Evolutionary conservation across 2,329 filamentous ascomycete genomes (phyloP).

Genomic region (Xylaria arbuscula): DNA sequence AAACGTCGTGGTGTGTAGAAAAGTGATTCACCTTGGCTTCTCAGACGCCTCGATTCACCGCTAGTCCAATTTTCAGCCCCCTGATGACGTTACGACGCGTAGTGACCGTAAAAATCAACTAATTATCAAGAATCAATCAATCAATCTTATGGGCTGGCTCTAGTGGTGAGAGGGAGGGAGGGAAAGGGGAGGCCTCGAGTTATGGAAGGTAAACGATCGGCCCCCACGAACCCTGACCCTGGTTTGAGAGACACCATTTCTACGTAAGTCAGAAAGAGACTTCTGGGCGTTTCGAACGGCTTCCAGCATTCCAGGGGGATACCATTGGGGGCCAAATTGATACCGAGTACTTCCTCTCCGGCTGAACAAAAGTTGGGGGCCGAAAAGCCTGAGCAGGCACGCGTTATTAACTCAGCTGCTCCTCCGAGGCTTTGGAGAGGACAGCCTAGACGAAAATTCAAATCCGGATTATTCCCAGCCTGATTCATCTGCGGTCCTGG

Average conservation of each 20-base stretch:
- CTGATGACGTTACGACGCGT: not conserved
- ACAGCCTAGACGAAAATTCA: not conserved
- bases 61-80: not conserved
- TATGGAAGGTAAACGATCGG: constrained; percentile 10
- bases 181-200: constrained; percentile 21
- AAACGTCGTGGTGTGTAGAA: too few relatives aligned
- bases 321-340: constrained; percentile 23
- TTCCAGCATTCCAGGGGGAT: not conserved
- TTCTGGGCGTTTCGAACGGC: not conserved
- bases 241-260: not conserved
- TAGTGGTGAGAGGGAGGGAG: not conserved
- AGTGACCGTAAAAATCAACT: too few relatives aligned
- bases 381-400: not conserved
- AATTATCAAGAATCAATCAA: too few relatives aligned
- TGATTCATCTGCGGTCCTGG: not conserved
- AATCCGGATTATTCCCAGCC: not conserved
- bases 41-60: not conserved
- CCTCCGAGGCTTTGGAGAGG: constrained; percentile 15
- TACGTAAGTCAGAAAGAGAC: not conserved
- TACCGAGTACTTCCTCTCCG: not conserved
- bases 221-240: not conserved
- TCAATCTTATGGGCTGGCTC: not conserved
- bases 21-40: not conserved
- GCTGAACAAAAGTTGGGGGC: constrained; percentile 19
- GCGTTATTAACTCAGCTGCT: constrained; percentile 5